These are phyloP conservation scores for Nepenthes gracilis DNA, from an alignment of 148 eudicot genomes.

Conservation along the genomic window DNA sequence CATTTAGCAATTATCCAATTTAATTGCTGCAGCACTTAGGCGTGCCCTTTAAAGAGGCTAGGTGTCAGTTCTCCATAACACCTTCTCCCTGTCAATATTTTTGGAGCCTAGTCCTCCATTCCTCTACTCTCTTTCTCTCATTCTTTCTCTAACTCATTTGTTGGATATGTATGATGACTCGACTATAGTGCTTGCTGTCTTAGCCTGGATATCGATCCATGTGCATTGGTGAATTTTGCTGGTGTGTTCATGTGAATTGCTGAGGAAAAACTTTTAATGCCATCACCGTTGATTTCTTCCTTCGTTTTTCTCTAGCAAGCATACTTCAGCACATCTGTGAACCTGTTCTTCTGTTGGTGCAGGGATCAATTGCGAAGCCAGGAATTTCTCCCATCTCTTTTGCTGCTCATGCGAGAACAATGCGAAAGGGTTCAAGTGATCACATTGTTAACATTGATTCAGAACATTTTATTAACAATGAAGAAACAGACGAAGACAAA, in stretches of 20 bases:
- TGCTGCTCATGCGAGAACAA: conserved; percentile 65
- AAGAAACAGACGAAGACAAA: conserved; percentile 68
- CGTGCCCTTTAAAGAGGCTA: too few species aligned
- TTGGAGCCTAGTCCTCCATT: too few species aligned
- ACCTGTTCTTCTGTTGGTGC: conserved; percentile 19
- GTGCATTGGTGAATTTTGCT: background rate
- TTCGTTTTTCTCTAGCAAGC: background rate
- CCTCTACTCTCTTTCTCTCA: too few species aligned
- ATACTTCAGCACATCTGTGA: background rate
- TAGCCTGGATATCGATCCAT: background rate
- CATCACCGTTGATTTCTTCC: background rate
- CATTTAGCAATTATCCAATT: too few species aligned
- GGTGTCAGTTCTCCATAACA: too few species aligned
- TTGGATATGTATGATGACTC: too few species aligned
- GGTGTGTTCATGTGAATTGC: background rate
- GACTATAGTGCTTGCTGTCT: too few species aligned
- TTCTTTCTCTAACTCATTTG: too few species aligned
- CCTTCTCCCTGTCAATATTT: too few species aligned
- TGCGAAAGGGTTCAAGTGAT: conserved; percentile 76
- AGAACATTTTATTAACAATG: conserved; percentile 58
- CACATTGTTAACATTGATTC: conserved; percentile 82
- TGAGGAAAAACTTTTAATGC: background rate
- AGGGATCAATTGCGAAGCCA: conserved; percentile 55
- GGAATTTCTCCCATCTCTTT: conserved; percentile 49
- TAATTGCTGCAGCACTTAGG: too few species aligned